Conservation (phyloP, 2,329 filamentous ascomycete species). For the Diaporthe eres region DNA sequence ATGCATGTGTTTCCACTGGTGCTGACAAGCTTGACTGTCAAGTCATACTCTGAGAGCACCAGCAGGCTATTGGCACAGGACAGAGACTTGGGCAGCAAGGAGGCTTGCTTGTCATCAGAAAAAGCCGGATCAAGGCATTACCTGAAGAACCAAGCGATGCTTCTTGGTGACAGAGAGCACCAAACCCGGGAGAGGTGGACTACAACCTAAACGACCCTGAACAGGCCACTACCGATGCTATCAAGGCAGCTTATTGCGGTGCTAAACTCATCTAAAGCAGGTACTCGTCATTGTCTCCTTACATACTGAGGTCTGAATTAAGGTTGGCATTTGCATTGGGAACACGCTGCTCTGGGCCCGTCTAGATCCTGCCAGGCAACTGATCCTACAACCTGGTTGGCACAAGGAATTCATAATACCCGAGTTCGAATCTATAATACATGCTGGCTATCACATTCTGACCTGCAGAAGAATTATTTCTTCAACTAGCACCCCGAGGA, state of each 20-base stretch:
- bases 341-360: neutral
- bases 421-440: neutral
- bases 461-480: neutral
- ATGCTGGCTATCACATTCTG: neutral
- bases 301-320: neutral
- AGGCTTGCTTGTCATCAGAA: neutral
- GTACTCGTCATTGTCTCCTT: neutral
- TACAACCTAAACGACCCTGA: neutral
- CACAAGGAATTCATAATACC: neutral
- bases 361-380: conserved; percentile 6
- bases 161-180: neutral
- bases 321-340: neutral
- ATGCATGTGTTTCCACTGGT: conserved; percentile 14
- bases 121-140: neutral
- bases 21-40: neutral
- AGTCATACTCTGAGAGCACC: neutral
- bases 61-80: neutral
- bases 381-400: neutral
- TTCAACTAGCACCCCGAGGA: neutral
- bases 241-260: conserved; percentile 1
- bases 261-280: neutral
- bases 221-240: neutral
- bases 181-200: neutral
- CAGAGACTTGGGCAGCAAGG: conserved; percentile 3
- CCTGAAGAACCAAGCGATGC: neutral